These are phyloP conservation scores for Ulmus americana DNA, from an alignment of 331 rosid genomes.

Conservation along the genomic window DNA sequence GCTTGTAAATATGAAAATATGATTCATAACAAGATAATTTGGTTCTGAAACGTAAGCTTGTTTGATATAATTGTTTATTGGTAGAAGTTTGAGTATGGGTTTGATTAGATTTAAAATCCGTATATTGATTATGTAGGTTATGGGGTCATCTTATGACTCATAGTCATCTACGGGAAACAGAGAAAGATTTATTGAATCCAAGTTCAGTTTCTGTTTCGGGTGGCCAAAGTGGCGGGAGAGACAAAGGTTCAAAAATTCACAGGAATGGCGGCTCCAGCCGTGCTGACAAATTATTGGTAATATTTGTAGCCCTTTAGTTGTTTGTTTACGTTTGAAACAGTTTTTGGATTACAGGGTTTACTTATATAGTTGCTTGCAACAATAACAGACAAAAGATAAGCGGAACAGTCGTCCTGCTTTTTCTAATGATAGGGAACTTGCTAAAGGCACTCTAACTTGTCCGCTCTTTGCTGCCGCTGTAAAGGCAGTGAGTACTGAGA, in stretches of 20 bases:
- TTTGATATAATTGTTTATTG: neutral
- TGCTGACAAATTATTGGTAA: conserved; percentile 7
- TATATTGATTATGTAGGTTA: conserved; percentile 16
- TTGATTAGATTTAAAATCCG: neutral
- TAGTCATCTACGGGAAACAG: neutral
- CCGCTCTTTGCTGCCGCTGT: neutral
- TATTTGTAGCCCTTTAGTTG: neutral
- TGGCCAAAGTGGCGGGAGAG: neutral
- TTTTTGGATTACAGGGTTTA: neutral
- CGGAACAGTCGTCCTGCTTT: conserved; percentile 1
- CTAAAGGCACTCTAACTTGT: conserved; percentile 1
- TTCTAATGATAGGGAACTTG: neutral
- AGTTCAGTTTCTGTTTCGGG: conserved; percentile 4
- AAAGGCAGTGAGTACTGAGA: conserved; percentile 1
- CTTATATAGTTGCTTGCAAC: neutral
- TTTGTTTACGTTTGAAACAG: neutral
- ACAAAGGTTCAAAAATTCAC: conserved; percentile 3
- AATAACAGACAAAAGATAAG: conserved; percentile 8
- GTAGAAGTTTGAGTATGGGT: neutral
- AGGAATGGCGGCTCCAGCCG: neutral
- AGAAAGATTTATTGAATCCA: neutral
- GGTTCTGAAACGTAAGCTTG: neutral
- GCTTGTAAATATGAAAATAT: neutral
- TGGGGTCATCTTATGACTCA: conserved; percentile 11
- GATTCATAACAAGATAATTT: neutral